Percentiles rank a stretch among this genome's conserved stretches.
Conservation (phyloP, 192 early-diverging fungal genomes). For the Coemansia sp. region DNA sequence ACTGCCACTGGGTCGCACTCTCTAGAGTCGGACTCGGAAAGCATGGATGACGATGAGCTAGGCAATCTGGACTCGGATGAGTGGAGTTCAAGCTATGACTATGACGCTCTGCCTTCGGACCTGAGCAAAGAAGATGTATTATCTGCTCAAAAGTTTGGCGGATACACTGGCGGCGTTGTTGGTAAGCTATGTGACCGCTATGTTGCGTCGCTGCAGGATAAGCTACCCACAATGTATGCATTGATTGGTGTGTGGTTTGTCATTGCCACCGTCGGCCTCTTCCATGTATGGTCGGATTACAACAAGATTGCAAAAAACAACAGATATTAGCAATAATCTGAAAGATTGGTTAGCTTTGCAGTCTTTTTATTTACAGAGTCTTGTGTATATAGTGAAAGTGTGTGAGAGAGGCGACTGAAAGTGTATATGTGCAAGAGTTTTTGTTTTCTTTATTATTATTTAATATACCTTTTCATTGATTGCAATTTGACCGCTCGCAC, state of each 20-base stretch:
- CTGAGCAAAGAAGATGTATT: constrained; percentile 20
- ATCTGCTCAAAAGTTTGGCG: constrained; percentile 33
- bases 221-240: constrained; percentile 32
- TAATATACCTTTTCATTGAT: no score
- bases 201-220: constrained; percentile 11
- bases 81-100: background rate
- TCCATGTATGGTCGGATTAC: constrained; percentile 18
- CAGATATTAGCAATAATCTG: no score
- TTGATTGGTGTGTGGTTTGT: constrained; percentile 39
- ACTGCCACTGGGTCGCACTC: background rate
- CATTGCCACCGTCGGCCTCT: constrained; percentile 27
- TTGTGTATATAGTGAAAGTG: no score
- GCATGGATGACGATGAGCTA: background rate
- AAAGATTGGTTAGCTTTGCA: no score
- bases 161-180: constrained; percentile 47
- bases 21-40: background rate
- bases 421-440: background rate
- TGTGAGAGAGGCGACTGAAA: no score
- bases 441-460: constrained; percentile 4
- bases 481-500: no score
- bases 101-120: constrained; percentile 10
- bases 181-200: constrained; percentile 39
- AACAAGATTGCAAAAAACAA: constrained; percentile 11
- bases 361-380: no score
- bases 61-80: constrained; percentile 4